A percentile compares a stretch with the other conserved stretches of the same genome.
Evolutionary conservation across 257 asterid genomes (phyloP).

Genomic region (Osmanthus fragrans): DNA sequence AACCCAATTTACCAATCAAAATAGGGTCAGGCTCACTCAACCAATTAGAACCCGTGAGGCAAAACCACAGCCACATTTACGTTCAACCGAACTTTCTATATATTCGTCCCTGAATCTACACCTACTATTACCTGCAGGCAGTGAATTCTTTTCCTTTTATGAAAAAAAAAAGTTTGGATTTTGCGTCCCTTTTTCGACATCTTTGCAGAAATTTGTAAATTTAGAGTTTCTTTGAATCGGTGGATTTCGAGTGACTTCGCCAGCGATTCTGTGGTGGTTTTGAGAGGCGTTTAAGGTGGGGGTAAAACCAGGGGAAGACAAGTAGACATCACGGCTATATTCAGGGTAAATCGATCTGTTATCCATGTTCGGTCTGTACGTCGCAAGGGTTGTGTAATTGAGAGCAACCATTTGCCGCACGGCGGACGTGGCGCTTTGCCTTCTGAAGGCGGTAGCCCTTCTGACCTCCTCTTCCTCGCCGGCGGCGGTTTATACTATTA

Average conservation of each 20-base stretch:
- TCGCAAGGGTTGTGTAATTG: conserved; percentile 72
- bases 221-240: neutral
- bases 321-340: conserved; percentile 89
- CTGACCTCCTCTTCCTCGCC: conserved; percentile 98
- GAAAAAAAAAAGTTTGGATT: neutral
- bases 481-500: conserved; percentile 70
- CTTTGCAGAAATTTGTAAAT: neutral
- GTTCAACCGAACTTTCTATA: neutral
- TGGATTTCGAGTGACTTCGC: neutral
- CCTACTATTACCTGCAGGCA: neutral
- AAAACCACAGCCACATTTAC: neutral
- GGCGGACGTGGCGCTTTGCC: conserved; percentile 99
- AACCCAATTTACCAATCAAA: neutral
- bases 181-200: neutral
- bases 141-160: neutral
- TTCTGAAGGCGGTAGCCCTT: conserved; percentile 98
- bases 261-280: neutral
- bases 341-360: conserved; percentile 48
- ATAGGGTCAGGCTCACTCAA: neutral
- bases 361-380: conserved; percentile 71
- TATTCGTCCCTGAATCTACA: neutral
- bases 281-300: conserved; percentile 21
- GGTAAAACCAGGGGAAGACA: conserved; percentile 42
- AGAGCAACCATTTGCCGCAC: conserved; percentile 93
- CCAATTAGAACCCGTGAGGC: neutral